Evolutionary conservation across 2,329 filamentous ascomycete genomes (phyloP).

Genomic region (Penicillium sp.): DNA sequence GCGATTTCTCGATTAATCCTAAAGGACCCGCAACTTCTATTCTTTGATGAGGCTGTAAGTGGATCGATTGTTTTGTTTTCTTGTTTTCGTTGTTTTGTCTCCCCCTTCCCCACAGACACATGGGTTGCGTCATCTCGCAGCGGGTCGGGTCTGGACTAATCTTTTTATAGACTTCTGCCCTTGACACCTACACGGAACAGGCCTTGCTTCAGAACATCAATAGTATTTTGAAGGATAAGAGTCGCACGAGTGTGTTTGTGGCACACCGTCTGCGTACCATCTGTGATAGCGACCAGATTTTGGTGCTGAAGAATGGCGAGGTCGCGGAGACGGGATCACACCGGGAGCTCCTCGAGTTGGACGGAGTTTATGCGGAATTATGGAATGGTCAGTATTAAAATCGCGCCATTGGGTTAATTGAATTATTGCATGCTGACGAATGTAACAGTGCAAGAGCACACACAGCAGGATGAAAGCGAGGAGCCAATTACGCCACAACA

Average conservation of each 20-base stretch:
- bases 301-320: constrained; percentile 78
- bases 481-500: background rate
- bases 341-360: constrained; percentile 71
- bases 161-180: constrained; percentile 65
- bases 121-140: background rate
- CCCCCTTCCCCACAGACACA: background rate
- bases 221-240: constrained; percentile 83
- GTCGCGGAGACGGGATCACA: constrained; percentile 93
- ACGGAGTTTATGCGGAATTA: constrained; percentile 77
- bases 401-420: background rate
- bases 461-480: background rate
- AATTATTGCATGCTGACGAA: background rate
- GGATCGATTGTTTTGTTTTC: background rate
- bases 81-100: background rate
- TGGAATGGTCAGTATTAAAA: constrained; percentile 71
- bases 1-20: constrained; percentile 80
- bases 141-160: background rate
- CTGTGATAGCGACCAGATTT: constrained; percentile 88
- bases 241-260: constrained; percentile 88
- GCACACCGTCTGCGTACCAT: constrained; percentile 91
- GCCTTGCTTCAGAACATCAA: constrained; percentile 90
- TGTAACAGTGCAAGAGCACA: background rate
- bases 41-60: constrained; percentile 85
- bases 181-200: constrained; percentile 93
- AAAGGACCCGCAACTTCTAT: constrained; percentile 85